Evolutionary conservation across 2,329 filamentous ascomycete genomes (phyloP).

Genomic region (Ustilaginoidea virens): DNA sequence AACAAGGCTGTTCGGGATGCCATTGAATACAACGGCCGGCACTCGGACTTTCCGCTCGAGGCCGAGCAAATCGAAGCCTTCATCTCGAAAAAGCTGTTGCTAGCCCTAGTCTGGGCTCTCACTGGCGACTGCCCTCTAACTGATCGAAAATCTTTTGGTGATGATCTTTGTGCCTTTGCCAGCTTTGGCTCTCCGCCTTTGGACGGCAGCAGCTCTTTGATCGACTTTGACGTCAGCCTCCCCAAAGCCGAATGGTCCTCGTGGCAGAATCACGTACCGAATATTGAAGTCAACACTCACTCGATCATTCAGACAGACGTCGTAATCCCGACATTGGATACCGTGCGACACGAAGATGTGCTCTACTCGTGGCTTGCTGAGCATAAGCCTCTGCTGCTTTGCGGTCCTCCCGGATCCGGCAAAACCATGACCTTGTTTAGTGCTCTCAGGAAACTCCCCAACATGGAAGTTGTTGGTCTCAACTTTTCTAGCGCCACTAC

Average conservation of each 20-base stretch:
- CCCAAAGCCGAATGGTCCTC: slow-evolving; percentile 79
- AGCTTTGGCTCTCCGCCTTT: slow-evolving; percentile 75
- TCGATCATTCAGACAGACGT: slow-evolving; percentile 96
- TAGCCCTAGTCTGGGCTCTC: slow-evolving; percentile 88
- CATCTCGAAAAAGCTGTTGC: slow-evolving; percentile 81
- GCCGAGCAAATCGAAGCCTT: slow-evolving; percentile 80
- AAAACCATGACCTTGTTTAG: slow-evolving; percentile 99
- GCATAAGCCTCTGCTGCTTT: slow-evolving; percentile 91
- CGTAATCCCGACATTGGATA: slow-evolving; percentile 94
- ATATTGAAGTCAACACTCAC: slow-evolving; percentile 94
- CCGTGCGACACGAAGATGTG: slow-evolving; percentile 95
- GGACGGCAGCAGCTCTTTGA: slow-evolving; percentile 67
- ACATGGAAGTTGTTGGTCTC: slow-evolving; percentile 97
- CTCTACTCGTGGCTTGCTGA: slow-evolving; percentile 98
- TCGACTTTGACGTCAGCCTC: slow-evolving; percentile 85
- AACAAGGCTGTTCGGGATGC: slow-evolving; percentile 88
- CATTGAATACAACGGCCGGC: slow-evolving; percentile 90
- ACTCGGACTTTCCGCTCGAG: slow-evolving; percentile 85
- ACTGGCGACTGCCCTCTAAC: slow-evolving; percentile 83
- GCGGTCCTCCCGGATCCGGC: slow-evolving; percentile 92
- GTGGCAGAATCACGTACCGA: slow-evolving; percentile 91
- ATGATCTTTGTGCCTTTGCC: slow-evolving; percentile 66
- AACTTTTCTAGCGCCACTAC: slow-evolving; percentile 99
- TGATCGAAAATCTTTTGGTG: slow-evolving; percentile 81
- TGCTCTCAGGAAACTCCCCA: slow-evolving; percentile 86